Percentiles rank a stretch among this genome's conserved stretches.
Conservation (phyloP, 495 filamentous ascomycete species). For the Chaetomidium leptoderma region DNA sequence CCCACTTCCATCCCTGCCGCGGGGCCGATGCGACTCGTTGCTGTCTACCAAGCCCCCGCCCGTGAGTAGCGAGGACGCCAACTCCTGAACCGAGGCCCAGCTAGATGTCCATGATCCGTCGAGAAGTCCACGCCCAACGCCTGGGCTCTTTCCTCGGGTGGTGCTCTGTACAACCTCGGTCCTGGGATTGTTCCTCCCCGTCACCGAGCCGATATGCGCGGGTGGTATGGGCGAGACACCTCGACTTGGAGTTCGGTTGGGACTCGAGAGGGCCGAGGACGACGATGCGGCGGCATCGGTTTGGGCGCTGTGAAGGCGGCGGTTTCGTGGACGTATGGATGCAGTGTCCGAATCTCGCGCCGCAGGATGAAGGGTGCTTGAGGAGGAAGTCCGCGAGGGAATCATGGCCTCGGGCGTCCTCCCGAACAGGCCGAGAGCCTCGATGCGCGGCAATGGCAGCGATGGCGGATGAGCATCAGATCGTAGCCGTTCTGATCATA, state of each 20-base stretch:
- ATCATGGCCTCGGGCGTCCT: constrained; percentile 33
- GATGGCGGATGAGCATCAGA: constrained; percentile 32
- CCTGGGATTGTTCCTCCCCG: constrained; percentile 34
- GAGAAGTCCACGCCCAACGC: constrained; percentile 35
- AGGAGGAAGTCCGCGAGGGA: constrained; percentile 26
- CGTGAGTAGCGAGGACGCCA: constrained; percentile 42
- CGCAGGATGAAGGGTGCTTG: constrained; percentile 25
- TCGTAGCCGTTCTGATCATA: constrained; percentile 14
- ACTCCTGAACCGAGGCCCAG: constrained; percentile 44
- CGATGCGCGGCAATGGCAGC: constrained; percentile 25
- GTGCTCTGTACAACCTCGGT: constrained; percentile 28
- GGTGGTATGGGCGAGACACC: constrained; percentile 42
- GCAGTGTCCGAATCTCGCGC: constrained; percentile 24
- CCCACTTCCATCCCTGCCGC: constrained; percentile 27
- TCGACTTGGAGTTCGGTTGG: constrained; percentile 29
- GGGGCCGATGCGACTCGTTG: constrained; percentile 32
- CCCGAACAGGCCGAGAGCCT: constrained; percentile 27
- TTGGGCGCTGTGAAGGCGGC: constrained; percentile 22
- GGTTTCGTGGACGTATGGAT: constrained; percentile 31
- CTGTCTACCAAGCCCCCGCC: constrained; percentile 26
- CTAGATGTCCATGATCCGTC: constrained; percentile 43
- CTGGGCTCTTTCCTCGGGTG: constrained; percentile 33
- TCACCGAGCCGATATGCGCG: constrained; percentile 35
- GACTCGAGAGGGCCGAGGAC: constrained; percentile 26
- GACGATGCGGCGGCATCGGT: constrained; percentile 11